A percentile compares a stretch with the other conserved stretches of the same genome.
Evolutionary conservation across 2,329 filamentous ascomycete genomes (phyloP).

Genomic region (Fusarium incarnatum): DNA sequence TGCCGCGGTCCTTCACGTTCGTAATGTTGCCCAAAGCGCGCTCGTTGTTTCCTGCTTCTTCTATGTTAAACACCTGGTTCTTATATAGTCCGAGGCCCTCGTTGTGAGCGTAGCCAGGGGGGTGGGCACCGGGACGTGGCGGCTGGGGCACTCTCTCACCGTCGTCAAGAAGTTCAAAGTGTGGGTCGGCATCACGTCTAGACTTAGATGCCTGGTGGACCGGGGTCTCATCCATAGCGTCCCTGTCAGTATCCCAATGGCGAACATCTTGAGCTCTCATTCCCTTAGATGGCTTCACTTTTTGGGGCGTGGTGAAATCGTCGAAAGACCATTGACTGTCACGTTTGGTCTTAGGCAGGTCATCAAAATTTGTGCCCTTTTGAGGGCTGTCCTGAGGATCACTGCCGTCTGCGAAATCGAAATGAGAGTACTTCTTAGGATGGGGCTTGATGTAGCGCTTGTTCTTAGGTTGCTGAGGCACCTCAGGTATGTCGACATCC

Average conservation of each 20-base stretch:
- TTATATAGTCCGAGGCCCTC: constrained; percentile 78
- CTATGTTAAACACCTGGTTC: constrained; percentile 76
- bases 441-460: constrained; percentile 71
- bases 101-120: constrained; percentile 70
- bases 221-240: constrained; percentile 63
- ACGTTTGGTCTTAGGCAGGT: constrained; percentile 70
- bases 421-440: constrained; percentile 85
- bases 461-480: constrained; percentile 55
- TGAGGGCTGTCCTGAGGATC: constrained; percentile 62
- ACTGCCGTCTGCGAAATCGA: constrained; percentile 79
- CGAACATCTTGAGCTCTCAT: constrained; percentile 75
- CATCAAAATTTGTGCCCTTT: constrained; percentile 55
- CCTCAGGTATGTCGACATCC: constrained; percentile 55
- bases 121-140: constrained; percentile 57
- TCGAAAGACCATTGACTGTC: constrained; percentile 86
- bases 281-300: constrained; percentile 70
- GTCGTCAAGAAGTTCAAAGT: constrained; percentile 88
- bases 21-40: constrained; percentile 73
- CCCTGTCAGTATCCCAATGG: constrained; percentile 81
- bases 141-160: constrained; percentile 67
- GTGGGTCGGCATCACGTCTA: constrained; percentile 81
- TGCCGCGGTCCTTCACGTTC: constrained; percentile 77
- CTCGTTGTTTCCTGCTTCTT: constrained; percentile 57
- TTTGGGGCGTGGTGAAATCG: constrained; percentile 86
- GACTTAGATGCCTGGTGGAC: constrained; percentile 71